phyloP scores from a whole-genome alignment of 176 grass and related monocot genomes.

The Microstegium vimineum region DNA sequence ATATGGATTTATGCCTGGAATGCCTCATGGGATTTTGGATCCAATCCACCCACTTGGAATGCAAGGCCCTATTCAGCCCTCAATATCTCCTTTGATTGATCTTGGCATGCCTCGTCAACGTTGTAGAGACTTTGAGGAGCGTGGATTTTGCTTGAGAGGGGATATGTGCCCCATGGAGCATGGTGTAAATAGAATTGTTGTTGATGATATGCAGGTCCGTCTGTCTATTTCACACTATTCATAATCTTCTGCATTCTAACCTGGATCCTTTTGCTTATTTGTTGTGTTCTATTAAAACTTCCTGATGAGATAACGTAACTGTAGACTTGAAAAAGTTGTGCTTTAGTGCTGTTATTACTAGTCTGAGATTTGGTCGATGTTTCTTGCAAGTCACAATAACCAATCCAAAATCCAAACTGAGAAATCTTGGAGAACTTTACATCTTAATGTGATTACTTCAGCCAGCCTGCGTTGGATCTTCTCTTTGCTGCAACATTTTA shows the following conservation, averaged over 20 bases:
- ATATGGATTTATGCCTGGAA: slow-evolving; percentile 88
- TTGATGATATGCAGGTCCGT: slow-evolving; percentile 94
- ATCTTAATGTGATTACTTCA: slow-evolving; percentile 11
- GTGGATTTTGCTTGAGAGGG: slow-evolving; percentile 93
- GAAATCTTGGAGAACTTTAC: background rate
- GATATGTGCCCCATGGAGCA: slow-evolving; percentile 99
- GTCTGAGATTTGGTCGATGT: background rate
- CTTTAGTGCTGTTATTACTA: slow-evolving; percentile 17
- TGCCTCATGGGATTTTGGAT: slow-evolving; percentile 81
- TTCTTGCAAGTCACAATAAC: background rate
- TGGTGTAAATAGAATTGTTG: slow-evolving; percentile 95
- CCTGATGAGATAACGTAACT: slow-evolving; percentile 8
- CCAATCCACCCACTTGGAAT: slow-evolving; percentile 76
- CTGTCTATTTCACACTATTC: slow-evolving; percentile 36
- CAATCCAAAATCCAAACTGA: background rate
- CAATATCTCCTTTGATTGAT: slow-evolving; percentile 65
- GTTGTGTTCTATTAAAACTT: background rate
- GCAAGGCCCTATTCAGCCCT: slow-evolving; percentile 60
- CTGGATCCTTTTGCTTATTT: slow-evolving; percentile 12
- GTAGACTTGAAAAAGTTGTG: slow-evolving; percentile 5
- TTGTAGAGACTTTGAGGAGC: slow-evolving; percentile 96
- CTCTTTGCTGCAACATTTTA: slow-evolving; percentile 9
- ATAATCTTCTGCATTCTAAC: slow-evolving; percentile 30
- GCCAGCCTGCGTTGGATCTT: slow-evolving; percentile 7
- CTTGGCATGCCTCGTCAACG: slow-evolving; percentile 83